Conservation (phyloP, 2,329 filamentous ascomycete genomes). For the Aspergillus luchuensis region DNA sequence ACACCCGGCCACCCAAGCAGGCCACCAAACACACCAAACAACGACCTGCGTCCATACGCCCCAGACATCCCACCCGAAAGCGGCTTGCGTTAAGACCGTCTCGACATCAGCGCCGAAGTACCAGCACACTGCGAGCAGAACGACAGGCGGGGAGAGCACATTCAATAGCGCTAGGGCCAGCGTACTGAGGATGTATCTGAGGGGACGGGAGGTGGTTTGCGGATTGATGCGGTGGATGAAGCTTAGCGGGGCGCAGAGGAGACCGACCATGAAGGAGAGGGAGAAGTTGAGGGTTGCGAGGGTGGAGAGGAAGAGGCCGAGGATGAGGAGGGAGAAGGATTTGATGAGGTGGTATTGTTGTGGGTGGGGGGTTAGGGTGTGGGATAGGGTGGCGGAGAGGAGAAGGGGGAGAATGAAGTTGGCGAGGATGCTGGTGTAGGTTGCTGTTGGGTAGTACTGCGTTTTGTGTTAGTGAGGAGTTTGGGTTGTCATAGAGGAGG, state of each 20-base stretch:
- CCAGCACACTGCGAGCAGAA: slow-evolving; percentile 54
- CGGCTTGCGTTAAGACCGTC: slow-evolving; percentile 68
- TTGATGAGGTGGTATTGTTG: slow-evolving; percentile 80
- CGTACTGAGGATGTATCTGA: slow-evolving; percentile 31
- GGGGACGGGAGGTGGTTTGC: slow-evolving; percentile 18
- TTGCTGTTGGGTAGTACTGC: slow-evolving; percentile 63
- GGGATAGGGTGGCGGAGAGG: slow-evolving; percentile 58
- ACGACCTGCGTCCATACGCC: slow-evolving; percentile 86
- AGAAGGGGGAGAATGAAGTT: slow-evolving; percentile 61
- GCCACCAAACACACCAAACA: slow-evolving; percentile 96
- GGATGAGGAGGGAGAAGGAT: slow-evolving; percentile 86
- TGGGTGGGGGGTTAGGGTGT: slow-evolving; percentile 45
- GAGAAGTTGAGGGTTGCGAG: slow-evolving; percentile 96
- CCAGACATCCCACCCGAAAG: slow-evolving; percentile 86
- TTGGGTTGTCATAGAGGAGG: not conserved
- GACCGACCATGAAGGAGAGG: slow-evolving; percentile 79
- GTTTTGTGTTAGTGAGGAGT: slow-evolving; percentile 18
- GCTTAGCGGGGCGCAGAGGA: slow-evolving; percentile 76
- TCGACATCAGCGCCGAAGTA: slow-evolving; percentile 54
- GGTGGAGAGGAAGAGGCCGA: slow-evolving; percentile 88
- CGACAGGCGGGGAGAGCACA: slow-evolving; percentile 61
- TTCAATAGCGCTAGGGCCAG: slow-evolving; percentile 58
- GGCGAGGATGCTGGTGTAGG: slow-evolving; percentile 58
- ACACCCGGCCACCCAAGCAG: slow-evolving; percentile 73
- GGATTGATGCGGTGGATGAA: slow-evolving; percentile 56